Evolutionary conservation across 2,329 filamentous ascomycete genomes (phyloP).

Genomic region (Akanthomyces uredinophilus): DNA sequence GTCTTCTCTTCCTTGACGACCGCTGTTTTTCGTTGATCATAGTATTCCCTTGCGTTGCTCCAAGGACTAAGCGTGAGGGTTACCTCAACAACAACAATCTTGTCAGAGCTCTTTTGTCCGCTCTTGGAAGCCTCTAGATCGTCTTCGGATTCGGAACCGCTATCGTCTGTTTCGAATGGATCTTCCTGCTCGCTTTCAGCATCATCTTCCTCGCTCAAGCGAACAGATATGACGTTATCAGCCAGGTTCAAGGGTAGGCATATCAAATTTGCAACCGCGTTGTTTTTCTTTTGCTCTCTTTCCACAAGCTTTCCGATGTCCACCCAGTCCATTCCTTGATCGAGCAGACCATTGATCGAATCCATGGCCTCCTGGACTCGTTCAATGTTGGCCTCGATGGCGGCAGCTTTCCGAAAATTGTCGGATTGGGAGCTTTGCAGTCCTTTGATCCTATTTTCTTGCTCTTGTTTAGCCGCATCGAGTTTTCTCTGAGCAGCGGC

Average conservation of each 20-base stretch:
- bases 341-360: constrained; percentile 85
- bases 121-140: constrained; percentile 28
- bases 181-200: constrained; percentile 56
- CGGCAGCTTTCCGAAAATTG: constrained; percentile 82
- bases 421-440: constrained; percentile 75
- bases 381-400: constrained; percentile 86
- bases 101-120: constrained; percentile 36
- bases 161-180: constrained; percentile 63
- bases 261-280: constrained; percentile 82
- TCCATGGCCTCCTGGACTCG: constrained; percentile 89
- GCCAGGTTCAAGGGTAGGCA: constrained; percentile 80
- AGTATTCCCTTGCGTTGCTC: constrained; percentile 88
- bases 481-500: constrained; percentile 76
- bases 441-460: constrained; percentile 77
- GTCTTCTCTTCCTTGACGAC: constrained; percentile 87
- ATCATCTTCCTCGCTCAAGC: constrained; percentile 67
- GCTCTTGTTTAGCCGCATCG: constrained; percentile 77
- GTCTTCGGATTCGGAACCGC: constrained; percentile 35
- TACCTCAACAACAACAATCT: constrained; percentile 69
- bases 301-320: constrained; percentile 86
- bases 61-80: constrained; percentile 77
- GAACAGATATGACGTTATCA: constrained; percentile 81
- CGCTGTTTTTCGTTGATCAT: constrained; percentile 79
- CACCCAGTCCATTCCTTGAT: constrained; percentile 95
- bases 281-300: constrained; percentile 72